A percentile compares a stretch with the other conserved stretches of the same genome.
phyloP scores from a whole-genome alignment of 2,329 filamentous ascomycete genomes.

The Xylaria digitata region DNA sequence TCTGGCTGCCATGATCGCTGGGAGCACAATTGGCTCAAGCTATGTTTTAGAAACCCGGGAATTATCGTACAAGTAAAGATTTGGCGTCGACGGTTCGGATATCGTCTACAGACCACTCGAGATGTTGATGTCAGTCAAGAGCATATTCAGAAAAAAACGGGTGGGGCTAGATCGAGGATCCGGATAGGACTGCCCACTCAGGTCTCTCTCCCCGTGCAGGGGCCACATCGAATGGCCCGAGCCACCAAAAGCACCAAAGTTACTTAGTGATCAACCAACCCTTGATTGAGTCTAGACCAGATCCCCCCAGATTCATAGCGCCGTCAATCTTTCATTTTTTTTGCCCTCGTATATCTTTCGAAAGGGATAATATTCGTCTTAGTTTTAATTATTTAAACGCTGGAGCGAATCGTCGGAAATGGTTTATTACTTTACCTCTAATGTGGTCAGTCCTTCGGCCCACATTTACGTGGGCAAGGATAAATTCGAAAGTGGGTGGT shows the following conservation, averaged over 20 bases:
- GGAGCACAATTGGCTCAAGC: conserved; percentile 38
- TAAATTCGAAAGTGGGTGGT: conserved; percentile 90
- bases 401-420: conserved; percentile 58
- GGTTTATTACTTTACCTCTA: conserved; percentile 97
- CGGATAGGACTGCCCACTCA: neutral
- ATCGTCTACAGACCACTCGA: conserved; percentile 2
- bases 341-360: no score
- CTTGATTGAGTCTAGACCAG: no score
- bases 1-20: conserved; percentile 58
- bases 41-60: neutral
- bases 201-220: neutral
- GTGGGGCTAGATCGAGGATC: conserved; percentile 32
- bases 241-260: no score
- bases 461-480: conserved; percentile 98
- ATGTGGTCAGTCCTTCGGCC: conserved; percentile 80
- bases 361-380: no score
- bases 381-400: no score
- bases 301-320: no score
- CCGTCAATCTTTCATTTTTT: no score
- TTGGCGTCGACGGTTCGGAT: conserved; percentile 14
- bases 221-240: no score
- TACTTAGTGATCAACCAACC: no score
- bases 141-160: conserved; percentile 41
- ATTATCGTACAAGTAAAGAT: neutral
- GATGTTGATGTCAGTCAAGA: conserved; percentile 22